phyloP scores from a whole-genome alignment of 23 red algal genomes.

The Gracilaria caudata region DNA sequence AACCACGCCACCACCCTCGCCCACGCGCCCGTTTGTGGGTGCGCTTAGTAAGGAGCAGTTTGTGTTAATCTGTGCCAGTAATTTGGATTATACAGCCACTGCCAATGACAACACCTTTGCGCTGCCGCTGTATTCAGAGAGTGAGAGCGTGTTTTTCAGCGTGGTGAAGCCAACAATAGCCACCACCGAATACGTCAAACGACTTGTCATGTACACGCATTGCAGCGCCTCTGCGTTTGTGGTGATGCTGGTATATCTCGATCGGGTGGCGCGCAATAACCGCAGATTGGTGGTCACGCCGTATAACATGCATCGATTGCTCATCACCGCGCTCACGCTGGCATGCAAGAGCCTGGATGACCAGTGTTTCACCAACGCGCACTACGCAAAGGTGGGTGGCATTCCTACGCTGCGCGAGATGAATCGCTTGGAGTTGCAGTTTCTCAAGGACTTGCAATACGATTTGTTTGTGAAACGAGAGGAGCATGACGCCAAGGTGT shows the following conservation, averaged over 20 bases:
- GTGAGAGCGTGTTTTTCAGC: conserved; percentile 65
- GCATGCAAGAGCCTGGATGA: conserved; percentile 92
- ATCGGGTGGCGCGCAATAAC: conserved; percentile 35
- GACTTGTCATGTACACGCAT: conserved; percentile 67
- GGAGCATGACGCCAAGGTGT: conserved; percentile 27
- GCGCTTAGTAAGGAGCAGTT: conserved; percentile 6
- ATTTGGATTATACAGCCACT: neutral
- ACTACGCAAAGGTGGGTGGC: conserved; percentile 91
- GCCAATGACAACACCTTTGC: neutral
- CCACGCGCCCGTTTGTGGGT: neutral
- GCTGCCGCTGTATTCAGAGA: conserved; percentile 36
- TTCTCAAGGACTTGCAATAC: conserved; percentile 74
- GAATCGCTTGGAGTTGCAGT: conserved; percentile 78
- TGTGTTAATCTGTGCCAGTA: neutral
- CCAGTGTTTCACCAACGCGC: conserved; percentile 81
- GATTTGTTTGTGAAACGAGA: conserved; percentile 46
- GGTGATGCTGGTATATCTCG: conserved; percentile 60
- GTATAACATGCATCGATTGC: conserved; percentile 86
- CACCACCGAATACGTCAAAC: conserved; percentile 39
- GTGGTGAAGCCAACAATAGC: conserved; percentile 52
- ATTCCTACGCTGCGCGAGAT: conserved; percentile 76
- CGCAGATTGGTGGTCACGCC: conserved; percentile 24
- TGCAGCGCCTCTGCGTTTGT: conserved; percentile 62
- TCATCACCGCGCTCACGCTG: conserved; percentile 82
- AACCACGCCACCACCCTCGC: too few relatives aligned